These are phyloP conservation scores for Wallacemonas sp. DNA, from an alignment of 208 protist genomes.

Conservation along the genomic window DNA sequence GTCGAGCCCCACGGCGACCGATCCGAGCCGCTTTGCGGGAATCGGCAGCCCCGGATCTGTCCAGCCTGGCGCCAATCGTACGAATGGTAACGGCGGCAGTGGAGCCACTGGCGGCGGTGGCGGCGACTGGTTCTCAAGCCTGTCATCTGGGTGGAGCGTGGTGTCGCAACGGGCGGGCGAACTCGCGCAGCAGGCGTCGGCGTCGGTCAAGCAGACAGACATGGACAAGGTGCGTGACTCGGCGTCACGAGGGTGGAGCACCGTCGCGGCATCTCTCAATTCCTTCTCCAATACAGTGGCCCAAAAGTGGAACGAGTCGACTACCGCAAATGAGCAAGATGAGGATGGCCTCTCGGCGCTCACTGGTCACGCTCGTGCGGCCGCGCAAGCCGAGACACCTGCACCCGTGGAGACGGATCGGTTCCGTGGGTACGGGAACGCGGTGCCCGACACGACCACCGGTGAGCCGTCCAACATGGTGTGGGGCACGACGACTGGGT, in stretches of 20 bases:
- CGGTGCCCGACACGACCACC: background rate
- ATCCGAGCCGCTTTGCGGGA: conserved; percentile 43
- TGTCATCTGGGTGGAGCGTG: conserved; percentile 57
- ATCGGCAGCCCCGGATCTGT: conserved; percentile 32
- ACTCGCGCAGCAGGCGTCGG: conserved; percentile 58
- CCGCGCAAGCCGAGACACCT: conserved; percentile 17
- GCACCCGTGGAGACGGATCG: background rate
- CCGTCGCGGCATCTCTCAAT: conserved; percentile 42
- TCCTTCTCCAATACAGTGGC: conserved; percentile 52
- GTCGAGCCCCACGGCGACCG: conserved; percentile 46
- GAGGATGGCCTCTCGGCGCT: conserved; percentile 51
- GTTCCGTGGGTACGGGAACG: conserved; percentile 6
- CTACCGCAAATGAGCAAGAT: background rate
- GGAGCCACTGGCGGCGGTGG: conserved; percentile 8
- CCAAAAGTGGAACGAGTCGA: conserved; percentile 33
- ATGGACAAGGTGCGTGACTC: conserved; percentile 54
- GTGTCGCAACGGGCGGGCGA: conserved; percentile 68
- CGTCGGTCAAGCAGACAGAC: conserved; percentile 57
- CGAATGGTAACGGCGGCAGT: conserved; percentile 9
- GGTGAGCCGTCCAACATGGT: background rate
- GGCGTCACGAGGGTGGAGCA: conserved; percentile 52
- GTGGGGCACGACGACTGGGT: conserved; percentile 13
- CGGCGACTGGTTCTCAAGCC: conserved; percentile 55
- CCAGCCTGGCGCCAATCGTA: conserved; percentile 11
- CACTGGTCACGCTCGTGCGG: conserved; percentile 42